These are phyloP conservation scores for Endoconidiophora polonica DNA, from an alignment of 2,329 filamentous ascomycete species.

Conservation along the genomic window DNA sequence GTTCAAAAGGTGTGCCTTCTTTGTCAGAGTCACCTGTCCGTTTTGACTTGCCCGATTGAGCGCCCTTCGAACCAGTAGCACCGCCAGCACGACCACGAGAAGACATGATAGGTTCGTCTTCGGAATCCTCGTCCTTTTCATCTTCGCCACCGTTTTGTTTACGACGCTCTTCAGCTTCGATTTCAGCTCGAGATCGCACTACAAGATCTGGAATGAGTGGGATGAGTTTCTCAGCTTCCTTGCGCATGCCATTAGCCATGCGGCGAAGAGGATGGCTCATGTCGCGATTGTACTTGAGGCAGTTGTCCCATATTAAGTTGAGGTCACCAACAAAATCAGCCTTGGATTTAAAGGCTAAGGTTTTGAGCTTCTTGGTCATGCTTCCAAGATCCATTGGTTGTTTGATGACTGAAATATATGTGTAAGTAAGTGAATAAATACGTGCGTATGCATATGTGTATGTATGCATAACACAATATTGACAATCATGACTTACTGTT, in stretches of 20 bases:
- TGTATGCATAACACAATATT: background rate
- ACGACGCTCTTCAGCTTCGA: slow-evolving; percentile 73
- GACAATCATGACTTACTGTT: slow-evolving; percentile 43
- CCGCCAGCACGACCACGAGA: slow-evolving; percentile 80
- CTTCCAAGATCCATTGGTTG: slow-evolving; percentile 93
- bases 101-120: slow-evolving; percentile 97
- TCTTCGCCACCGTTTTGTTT: slow-evolving; percentile 74
- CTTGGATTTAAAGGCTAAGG: slow-evolving; percentile 68
- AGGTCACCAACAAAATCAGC: slow-evolving; percentile 87
- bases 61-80: slow-evolving; percentile 41
- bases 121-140: slow-evolving; percentile 76
- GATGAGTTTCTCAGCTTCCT: slow-evolving; percentile 91
- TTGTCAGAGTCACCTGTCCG: slow-evolving; percentile 47
- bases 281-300: slow-evolving; percentile 86
- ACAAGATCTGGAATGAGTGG: slow-evolving; percentile 86
- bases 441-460: background rate
- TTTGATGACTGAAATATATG: slow-evolving; percentile 53
- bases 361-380: slow-evolving; percentile 96
- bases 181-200: slow-evolving; percentile 80
- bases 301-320: slow-evolving; percentile 94
- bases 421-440: no score
- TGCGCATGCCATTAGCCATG: slow-evolving; percentile 91
- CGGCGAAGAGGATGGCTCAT: slow-evolving; percentile 73
- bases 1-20: slow-evolving; percentile 65
- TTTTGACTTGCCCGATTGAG: slow-evolving; percentile 44